These are phyloP conservation scores for Beauveria medogensis DNA, from an alignment of 2,329 filamentous ascomycete genomes.

Conservation along the genomic window DNA sequence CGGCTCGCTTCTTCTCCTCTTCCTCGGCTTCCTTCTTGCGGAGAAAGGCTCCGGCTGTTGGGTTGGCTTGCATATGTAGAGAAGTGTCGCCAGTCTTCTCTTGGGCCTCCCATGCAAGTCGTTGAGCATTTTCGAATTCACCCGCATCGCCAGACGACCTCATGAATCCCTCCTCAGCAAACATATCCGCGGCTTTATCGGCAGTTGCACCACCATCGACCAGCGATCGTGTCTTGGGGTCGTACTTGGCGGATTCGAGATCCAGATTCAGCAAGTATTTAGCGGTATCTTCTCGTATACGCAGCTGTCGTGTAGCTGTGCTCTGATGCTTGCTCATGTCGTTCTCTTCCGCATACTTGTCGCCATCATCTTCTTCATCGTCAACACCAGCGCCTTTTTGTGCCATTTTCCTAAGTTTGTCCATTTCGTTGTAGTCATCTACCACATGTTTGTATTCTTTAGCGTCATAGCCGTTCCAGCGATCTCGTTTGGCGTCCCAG, in stretches of 20 bases:
- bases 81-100: constrained; percentile 71
- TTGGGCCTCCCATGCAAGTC: constrained; percentile 92
- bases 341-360: constrained; percentile 86
- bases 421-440: constrained; percentile 80
- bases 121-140: constrained; percentile 83
- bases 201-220: constrained; percentile 74
- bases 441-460: constrained; percentile 81
- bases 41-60: constrained; percentile 80
- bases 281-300: constrained; percentile 91
- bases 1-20: constrained; percentile 57
- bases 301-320: constrained; percentile 81
- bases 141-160: constrained; percentile 82
- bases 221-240: constrained; percentile 90
- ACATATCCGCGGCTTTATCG: constrained; percentile 72
- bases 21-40: constrained; percentile 75
- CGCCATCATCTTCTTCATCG: constrained; percentile 48
- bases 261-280: constrained; percentile 95
- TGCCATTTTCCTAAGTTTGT: constrained; percentile 58
- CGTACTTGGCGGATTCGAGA: constrained; percentile 92
- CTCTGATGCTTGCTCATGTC: constrained; percentile 94
- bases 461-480: constrained; percentile 97
- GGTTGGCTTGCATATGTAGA: constrained; percentile 90
- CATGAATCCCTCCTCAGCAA: constrained; percentile 90
- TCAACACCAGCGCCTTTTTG: constrained; percentile 41
- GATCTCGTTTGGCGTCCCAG: constrained; percentile 95